Base-by-base conservation (phyloP, 1,284 basidiomycete species). In the Cryptococcus amylolentus region DNA sequence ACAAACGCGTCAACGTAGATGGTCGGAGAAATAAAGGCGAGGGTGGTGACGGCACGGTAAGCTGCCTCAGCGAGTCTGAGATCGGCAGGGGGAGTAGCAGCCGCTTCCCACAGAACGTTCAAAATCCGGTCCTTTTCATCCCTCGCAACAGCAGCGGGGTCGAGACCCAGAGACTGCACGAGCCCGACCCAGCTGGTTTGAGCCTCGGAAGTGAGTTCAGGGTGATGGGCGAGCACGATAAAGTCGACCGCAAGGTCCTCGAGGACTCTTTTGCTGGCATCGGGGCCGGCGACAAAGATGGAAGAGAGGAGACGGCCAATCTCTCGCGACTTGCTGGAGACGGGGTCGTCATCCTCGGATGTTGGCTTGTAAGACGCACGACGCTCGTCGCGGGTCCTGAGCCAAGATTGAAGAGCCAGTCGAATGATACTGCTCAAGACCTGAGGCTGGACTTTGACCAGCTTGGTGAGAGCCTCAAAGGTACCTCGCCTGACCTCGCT, bases 111-210 rank as follows among this genome's bases (percentile, higher is more conserved):
- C 12, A 80, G 47, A 0, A 63, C 46, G 42, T 72, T 58, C 49
- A 76, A 54, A 39, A 77, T 67, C 47, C 63, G 61, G 52, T 68
- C 64, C 51, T 62, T 58, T 51, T 69, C 56, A 41, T 71, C 62
- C 8, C 64, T 49, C 2, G 69, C 73, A 13, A 78, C 54, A 26
- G 82, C 79, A 38, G 83, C 82, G 1, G 91, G 90, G 71, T 92
- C 88, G 5, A 83, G 69, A 2, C 80, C 74, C 0, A 86, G 85
- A 54, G 81, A 82, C 65, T 90, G 87, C 52, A 87, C 88, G 5
- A 91, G 64, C 52, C 91, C 89, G 60, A 95, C 88, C 91, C 92
- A 97, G 1, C 85, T 82, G 56, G 85, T 84, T 23, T 84, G 81
- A 8, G 84, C 81, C 12, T 80, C 77, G 65, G 70, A 67, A 86